These are phyloP conservation scores for Aspergillus unguis DNA, from an alignment of 2,329 filamentous ascomycete genomes.

Conservation along the genomic window DNA sequence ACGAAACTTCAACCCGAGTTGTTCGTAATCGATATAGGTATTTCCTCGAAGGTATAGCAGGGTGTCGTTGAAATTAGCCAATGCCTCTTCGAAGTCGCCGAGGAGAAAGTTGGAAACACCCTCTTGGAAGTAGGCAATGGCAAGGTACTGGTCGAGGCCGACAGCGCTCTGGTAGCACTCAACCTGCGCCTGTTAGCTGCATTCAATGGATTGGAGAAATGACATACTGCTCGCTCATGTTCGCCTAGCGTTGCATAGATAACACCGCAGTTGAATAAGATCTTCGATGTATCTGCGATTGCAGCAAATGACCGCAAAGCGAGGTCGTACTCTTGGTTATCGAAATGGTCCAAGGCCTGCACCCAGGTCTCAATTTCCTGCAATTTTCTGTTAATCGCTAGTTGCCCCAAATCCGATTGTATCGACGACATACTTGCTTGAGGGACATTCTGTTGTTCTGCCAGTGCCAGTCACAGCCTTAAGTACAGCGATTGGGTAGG, in stretches of 20 bases:
- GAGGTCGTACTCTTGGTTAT: conserved; percentile 96
- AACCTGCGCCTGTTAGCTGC: conserved; percentile 59
- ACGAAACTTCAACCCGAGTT: conserved; percentile 91
- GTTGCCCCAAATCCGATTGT: neutral
- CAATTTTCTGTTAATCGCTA: conserved; percentile 1
- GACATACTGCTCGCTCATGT: conserved; percentile 84
- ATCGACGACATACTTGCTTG: conserved; percentile 53
- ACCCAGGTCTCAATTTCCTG: conserved; percentile 99
- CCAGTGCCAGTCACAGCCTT: conserved; percentile 11
- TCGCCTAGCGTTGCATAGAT: conserved; percentile 96
- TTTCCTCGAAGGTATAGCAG: conserved; percentile 91
- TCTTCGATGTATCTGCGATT: conserved; percentile 95
- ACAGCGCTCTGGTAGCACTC: conserved; percentile 93
- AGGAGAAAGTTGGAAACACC: conserved; percentile 97
- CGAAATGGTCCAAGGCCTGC: conserved; percentile 81
- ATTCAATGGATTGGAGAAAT: neutral
- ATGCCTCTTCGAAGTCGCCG: conserved; percentile 93
- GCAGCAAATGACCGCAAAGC: conserved; percentile 77
- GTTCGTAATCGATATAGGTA: conserved; percentile 96
- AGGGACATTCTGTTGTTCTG: conserved; percentile 49
- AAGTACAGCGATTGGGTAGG: conserved; percentile 6
- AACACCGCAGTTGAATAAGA: conserved; percentile 96
- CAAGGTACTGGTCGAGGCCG: conserved; percentile 87
- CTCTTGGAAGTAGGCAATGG: conserved; percentile 97
- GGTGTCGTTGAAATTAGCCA: conserved; percentile 98